These are phyloP conservation scores for Podila clonocystis DNA, from an alignment of 192 early-diverging fungal species.

Conservation along the genomic window DNA sequence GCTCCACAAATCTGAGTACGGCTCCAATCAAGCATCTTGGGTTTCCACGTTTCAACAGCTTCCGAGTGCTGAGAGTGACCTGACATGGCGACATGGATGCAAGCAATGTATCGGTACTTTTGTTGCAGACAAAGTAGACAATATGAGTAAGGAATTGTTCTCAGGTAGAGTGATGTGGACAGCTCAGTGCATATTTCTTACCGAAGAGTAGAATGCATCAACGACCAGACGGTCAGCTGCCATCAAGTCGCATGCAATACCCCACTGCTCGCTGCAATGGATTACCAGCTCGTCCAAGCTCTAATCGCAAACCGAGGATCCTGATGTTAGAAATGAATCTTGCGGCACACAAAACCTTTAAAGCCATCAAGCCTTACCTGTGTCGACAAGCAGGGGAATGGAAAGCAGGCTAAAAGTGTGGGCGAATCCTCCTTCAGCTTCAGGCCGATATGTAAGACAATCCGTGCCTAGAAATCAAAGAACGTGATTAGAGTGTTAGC, in stretches of 20 bases:
- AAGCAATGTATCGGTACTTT: background rate
- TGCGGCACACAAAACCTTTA: background rate
- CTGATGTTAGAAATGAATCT: background rate
- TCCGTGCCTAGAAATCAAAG: background rate
- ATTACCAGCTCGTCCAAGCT: constrained; percentile 10
- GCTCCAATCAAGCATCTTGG: constrained; percentile 4
- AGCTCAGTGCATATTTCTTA: background rate
- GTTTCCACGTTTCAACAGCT: background rate
- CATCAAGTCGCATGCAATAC: constrained; percentile 13
- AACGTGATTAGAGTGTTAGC: background rate
- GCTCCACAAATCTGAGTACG: background rate
- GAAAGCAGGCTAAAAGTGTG: constrained; percentile 22
- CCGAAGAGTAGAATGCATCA: constrained; percentile 40
- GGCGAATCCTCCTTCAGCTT: background rate
- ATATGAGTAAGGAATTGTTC: background rate
- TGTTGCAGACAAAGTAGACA: background rate
- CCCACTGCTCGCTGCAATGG: constrained; percentile 23
- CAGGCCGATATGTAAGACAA: too few species aligned
- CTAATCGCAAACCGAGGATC: background rate
- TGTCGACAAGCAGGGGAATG: constrained; percentile 9
- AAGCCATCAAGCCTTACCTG: constrained; percentile 8
- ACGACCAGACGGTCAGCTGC: constrained; percentile 19
- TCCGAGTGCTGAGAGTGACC: background rate
- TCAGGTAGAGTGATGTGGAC: background rate
- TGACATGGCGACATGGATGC: background rate